phyloP scores from a whole-genome alignment of 2,329 filamentous ascomycete species.

The Aureobasidium mangrovei region DNA sequence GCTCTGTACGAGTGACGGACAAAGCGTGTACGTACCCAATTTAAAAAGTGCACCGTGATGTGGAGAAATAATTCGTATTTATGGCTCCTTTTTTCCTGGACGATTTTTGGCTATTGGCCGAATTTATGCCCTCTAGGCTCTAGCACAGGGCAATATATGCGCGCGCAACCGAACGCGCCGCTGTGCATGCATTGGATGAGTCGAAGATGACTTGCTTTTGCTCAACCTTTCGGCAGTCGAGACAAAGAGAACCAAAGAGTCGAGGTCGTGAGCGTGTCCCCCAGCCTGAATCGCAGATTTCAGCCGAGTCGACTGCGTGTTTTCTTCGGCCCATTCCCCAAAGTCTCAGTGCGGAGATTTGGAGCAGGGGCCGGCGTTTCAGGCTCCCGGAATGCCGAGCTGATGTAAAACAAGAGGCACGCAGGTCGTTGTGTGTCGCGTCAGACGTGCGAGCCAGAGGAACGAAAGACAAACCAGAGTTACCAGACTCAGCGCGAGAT shows the following conservation, averaged over 20 bases:
- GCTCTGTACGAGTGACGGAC: conserved; percentile 4
- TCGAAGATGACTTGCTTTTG: background rate
- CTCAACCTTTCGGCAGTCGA: background rate
- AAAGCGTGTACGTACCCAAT: conserved; percentile 1
- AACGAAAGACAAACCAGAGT: background rate
- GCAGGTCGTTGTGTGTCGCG: conserved; percentile 3
- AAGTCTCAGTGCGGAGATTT: conserved; percentile 13
- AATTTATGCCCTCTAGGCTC: background rate
- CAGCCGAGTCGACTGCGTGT: conserved; percentile 5
- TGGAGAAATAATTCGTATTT: conserved; percentile 10
- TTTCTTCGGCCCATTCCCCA: background rate
- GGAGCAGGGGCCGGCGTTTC: conserved; percentile 4
- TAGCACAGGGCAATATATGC: conserved; percentile 7
- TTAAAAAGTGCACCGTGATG: conserved; percentile 6
- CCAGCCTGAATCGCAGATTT: background rate
- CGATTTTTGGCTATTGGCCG: background rate
- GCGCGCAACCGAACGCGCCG: conserved; percentile 2
- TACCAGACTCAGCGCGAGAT: conserved; percentile 3
- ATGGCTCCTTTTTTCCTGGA: conserved; percentile 5
- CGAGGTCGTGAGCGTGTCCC: background rate
- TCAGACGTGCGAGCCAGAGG: background rate
- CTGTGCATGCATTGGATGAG: background rate
- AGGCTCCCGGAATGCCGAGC: background rate
- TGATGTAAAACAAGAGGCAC: conserved; percentile 5
- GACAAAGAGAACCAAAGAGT: background rate